phyloP scores from a whole-genome alignment of 2,329 filamentous ascomycete genomes.

The Pseudogymnoascus sp. region DNA sequence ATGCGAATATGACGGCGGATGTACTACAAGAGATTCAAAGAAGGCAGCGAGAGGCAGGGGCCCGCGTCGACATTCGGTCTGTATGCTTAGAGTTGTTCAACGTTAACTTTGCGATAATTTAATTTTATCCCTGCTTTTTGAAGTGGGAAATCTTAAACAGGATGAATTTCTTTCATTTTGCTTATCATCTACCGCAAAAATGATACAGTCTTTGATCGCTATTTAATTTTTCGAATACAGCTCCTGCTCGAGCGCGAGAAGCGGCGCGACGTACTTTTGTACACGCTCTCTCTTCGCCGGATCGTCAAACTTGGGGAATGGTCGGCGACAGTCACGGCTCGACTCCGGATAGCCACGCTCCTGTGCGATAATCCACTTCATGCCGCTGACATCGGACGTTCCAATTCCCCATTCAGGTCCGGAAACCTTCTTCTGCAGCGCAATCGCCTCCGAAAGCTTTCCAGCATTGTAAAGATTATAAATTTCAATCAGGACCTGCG shows the following conservation, averaged over 20 bases:
- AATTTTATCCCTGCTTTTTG: slow-evolving; percentile 15
- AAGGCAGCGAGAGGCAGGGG: slow-evolving; percentile 33
- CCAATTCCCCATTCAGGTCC: slow-evolving; percentile 51
- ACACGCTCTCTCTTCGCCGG: slow-evolving; percentile 33
- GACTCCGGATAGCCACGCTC: slow-evolving; percentile 45
- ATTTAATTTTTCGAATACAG: not conserved
- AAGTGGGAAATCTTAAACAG: not conserved
- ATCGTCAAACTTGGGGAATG: slow-evolving; percentile 46
- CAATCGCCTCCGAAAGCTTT: slow-evolving; percentile 42
- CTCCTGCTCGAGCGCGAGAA: slow-evolving; percentile 3
- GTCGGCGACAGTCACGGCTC: slow-evolving; percentile 47
- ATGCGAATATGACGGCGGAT: slow-evolving; percentile 36
- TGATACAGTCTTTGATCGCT: not conserved
- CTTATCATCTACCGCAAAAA: not conserved
- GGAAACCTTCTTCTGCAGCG: slow-evolving; percentile 45
- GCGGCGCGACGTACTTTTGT: slow-evolving; percentile 10
- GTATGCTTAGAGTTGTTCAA: slow-evolving; percentile 40
- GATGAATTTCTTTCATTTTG: not conserved
- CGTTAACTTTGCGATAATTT: slow-evolving; percentile 48
- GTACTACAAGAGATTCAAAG: slow-evolving; percentile 35
- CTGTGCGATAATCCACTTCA: slow-evolving; percentile 53
- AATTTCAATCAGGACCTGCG: slow-evolving; percentile 40
- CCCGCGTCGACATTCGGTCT: slow-evolving; percentile 34
- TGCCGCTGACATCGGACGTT: slow-evolving; percentile 55
- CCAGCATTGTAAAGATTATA: slow-evolving; percentile 44